Conservation (phyloP, 1,139 yeast genomes). For the Chernovozyma aurita region DNA sequence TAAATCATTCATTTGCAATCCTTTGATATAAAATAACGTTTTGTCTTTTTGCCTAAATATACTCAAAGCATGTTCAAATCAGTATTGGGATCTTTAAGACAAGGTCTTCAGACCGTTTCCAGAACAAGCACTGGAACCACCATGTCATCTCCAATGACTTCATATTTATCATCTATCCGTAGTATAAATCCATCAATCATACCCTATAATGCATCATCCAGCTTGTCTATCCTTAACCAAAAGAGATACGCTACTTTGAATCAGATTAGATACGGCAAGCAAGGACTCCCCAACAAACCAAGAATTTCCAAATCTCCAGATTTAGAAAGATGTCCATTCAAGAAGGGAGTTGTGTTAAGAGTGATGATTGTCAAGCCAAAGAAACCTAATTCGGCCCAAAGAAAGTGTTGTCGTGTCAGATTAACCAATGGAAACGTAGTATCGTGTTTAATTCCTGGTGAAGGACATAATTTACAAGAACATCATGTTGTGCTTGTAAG, state of each 20-base stretch:
- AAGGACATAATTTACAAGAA: constrained; percentile 97
- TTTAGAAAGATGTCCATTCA: constrained; percentile 74
- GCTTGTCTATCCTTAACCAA: constrained; percentile 14
- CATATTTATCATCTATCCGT: constrained; percentile 2
- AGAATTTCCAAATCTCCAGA: constrained; percentile 66
- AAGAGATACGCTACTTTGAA: constrained; percentile 64
- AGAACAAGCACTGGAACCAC: neutral
- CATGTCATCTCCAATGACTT: neutral
- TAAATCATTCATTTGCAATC: too few species aligned
- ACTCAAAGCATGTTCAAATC: constrained; percentile 1
- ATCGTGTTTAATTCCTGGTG: constrained; percentile 96
- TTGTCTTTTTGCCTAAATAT: too few species aligned
- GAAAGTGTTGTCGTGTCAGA: constrained; percentile 95
- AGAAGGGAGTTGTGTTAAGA: constrained; percentile 90
- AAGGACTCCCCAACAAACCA: constrained; percentile 48
- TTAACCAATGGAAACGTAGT: constrained; percentile 85
- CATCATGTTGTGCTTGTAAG: constrained; percentile 94
- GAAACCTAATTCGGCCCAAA: constrained; percentile 96
- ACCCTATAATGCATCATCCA: neutral
- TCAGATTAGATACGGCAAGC: constrained; percentile 65
- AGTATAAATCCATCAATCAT: constrained; percentile 10
- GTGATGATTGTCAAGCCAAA: constrained; percentile 95
- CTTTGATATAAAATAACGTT: too few species aligned
- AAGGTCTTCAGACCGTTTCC: neutral
- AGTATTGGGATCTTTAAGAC: neutral